phyloP scores from a whole-genome alignment of 2,329 filamentous ascomycete genomes.

The Colletotrichum sp. region DNA sequence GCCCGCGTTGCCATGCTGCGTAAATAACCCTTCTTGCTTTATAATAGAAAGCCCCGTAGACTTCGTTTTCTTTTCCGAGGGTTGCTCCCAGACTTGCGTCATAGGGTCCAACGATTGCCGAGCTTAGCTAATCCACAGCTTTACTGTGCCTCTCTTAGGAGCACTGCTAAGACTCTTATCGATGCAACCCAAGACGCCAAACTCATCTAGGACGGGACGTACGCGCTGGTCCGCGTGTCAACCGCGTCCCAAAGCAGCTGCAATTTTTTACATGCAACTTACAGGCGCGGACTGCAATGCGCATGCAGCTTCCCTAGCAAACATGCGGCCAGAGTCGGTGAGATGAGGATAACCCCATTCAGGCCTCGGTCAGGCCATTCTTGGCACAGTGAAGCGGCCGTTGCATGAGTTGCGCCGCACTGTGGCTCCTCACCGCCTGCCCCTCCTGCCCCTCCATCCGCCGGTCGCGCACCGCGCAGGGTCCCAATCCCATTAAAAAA shows the following conservation, averaged over 20 bases:
- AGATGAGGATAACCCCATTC: neutral
- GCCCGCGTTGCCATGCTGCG: neutral
- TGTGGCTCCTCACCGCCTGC: constrained; percentile 16
- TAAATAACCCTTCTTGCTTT: neutral
- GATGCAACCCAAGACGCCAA: neutral
- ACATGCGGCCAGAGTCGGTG: neutral
- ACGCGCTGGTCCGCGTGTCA: neutral
- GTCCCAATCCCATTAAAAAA: constrained; percentile 39
- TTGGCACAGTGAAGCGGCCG: neutral
- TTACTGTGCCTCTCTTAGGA: neutral
- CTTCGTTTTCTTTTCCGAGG: neutral
- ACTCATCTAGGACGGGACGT: neutral
- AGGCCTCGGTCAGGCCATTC: neutral
- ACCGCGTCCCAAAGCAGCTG: neutral
- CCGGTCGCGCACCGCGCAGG: constrained; percentile 11
- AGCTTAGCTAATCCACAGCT: neutral
- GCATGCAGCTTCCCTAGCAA: neutral
- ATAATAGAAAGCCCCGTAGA: neutral
- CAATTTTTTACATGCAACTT: neutral
- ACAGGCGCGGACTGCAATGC: neutral
- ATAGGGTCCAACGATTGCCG: neutral
- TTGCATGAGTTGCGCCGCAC: neutral
- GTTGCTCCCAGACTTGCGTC: neutral
- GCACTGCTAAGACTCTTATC: neutral
- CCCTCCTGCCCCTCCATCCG: constrained; percentile 13